A percentile compares a stretch with the other conserved stretches of the same genome.
These are phyloP conservation scores for Margaritispora aquatica DNA, from an alignment of 495 filamentous ascomycete species.

Conservation along the genomic window DNA sequence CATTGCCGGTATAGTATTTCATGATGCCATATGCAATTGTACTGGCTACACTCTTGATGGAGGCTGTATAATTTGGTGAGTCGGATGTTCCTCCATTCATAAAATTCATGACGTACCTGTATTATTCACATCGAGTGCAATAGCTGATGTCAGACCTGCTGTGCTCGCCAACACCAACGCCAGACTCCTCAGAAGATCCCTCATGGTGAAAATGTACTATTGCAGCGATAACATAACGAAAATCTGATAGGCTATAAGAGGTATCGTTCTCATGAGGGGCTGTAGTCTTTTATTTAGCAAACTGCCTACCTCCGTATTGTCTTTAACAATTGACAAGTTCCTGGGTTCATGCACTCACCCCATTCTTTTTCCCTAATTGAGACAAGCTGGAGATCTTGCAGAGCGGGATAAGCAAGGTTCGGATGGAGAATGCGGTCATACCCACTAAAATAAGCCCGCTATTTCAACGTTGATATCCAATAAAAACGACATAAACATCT, in stretches of 20 bases:
- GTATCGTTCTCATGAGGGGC: too few species aligned
- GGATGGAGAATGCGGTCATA: constrained; percentile 7
- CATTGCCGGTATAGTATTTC: constrained; percentile 57
- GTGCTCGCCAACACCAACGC: background rate
- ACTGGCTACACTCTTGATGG: constrained; percentile 18
- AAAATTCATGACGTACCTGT: too few species aligned
- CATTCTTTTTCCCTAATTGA: background rate
- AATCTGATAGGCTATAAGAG: background rate
- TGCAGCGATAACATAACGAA: background rate
- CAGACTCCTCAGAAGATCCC: background rate
- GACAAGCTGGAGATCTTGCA: background rate
- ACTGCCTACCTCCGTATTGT: too few species aligned
- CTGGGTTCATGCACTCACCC: background rate
- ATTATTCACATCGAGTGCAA: constrained; percentile 5
- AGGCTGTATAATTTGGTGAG: constrained; percentile 12
- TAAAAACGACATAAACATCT: too few species aligned
- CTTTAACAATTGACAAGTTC: too few species aligned
- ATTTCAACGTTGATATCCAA: too few species aligned
- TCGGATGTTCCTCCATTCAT: too few species aligned
- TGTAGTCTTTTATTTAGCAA: too few species aligned
- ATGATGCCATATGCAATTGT: constrained; percentile 22
- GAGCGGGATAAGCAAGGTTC: too few species aligned
- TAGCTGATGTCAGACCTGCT: background rate
- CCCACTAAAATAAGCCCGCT: background rate
- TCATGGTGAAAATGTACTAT: constrained; percentile 7